Percentiles rank a stretch among this genome's conserved stretches.
Conservation (phyloP, 345 rosid species). For the Kandelia obovata region DNA sequence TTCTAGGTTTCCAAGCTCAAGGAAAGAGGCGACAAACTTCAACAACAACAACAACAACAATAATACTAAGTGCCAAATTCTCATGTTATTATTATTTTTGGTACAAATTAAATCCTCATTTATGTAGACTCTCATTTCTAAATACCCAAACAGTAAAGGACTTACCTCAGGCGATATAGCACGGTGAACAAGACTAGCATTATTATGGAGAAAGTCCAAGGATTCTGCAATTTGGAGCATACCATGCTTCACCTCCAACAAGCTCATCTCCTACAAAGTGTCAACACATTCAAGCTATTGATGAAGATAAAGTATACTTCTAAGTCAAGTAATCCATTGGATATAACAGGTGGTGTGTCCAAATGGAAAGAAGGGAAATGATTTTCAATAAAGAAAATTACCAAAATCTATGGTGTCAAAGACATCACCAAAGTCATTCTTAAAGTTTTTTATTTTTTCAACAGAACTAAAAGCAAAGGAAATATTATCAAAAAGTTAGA, state of each 20-base stretch:
- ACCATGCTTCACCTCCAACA: conserved; percentile 95
- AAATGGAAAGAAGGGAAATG: background rate
- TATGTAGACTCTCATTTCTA: too few species aligned
- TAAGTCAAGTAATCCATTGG: background rate
- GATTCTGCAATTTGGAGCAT: conserved; percentile 87
- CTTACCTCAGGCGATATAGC: conserved; percentile 92
- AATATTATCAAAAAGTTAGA: too few species aligned
- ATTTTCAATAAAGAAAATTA: background rate
- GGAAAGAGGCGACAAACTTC: too few species aligned
- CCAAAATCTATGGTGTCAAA: background rate
- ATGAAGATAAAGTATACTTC: background rate
- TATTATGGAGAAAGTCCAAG: conserved; percentile 79
- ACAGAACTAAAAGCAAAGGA: too few species aligned
- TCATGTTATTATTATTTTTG: too few species aligned
- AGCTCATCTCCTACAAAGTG: conserved; percentile 72
- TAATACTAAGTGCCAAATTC: too few species aligned
- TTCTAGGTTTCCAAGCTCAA: too few species aligned
- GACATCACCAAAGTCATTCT: background rate
- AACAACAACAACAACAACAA: too few species aligned
- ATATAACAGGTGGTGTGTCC: too few species aligned
- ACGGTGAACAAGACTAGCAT: conserved; percentile 79
- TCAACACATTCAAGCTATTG: conserved; percentile 5
- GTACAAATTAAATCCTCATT: too few species aligned
- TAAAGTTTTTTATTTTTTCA: too few species aligned
- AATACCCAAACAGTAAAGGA: background rate